Evolutionary conservation across 2,329 filamentous ascomycete genomes (phyloP), one percentile per base, ranked within the genome.

Genomic region (Alternaria hordeiaustralica): DNA sequence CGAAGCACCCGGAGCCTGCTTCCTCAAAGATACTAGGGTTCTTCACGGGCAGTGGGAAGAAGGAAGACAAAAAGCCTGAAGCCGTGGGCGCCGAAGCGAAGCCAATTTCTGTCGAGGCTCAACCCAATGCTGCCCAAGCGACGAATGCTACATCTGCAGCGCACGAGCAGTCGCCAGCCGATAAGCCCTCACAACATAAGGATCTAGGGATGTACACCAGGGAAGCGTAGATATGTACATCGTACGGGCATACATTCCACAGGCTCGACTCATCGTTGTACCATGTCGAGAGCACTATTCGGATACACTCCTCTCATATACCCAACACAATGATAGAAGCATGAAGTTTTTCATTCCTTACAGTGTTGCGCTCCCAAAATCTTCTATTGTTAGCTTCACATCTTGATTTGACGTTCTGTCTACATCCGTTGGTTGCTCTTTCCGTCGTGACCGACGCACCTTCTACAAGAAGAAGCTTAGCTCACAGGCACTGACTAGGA

Each of bases 301-400:
- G 50, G 53, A 58, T 28, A 64, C 70, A 70, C 74, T 76, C 73
- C 76, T 72, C 74, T 77, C 75, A 74, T 68, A 78, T 78, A 77
- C 76, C 75, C 74, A 53, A 25, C 36, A n/a, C n/a, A 53, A 53
- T 10, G 10, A 20, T 36, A 41, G 36, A 41, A 41, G 36, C 36
- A 41, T 41, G 36, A 41, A 41, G 36, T 41, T 6, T 41, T 41
- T 2, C 18, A 13, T 53, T 36, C 15, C 0, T 2, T 11, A 23
- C 8, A 21, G 30, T 36, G 10, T 45, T 10, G 18, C 12, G 43
- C 7, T 21, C 43, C n/a, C 12, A 45, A 12, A 12, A 26, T 51
- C 28, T 5, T 51, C 13, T 51, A 3, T 51, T 9, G 7, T 6
- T 5, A 5, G 21, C 15, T 12, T 23, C 5, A 0, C n/a, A 5